phyloP scores from a whole-genome alignment of 352 stramenopile species.

The Phytophthora crassamura region DNA sequence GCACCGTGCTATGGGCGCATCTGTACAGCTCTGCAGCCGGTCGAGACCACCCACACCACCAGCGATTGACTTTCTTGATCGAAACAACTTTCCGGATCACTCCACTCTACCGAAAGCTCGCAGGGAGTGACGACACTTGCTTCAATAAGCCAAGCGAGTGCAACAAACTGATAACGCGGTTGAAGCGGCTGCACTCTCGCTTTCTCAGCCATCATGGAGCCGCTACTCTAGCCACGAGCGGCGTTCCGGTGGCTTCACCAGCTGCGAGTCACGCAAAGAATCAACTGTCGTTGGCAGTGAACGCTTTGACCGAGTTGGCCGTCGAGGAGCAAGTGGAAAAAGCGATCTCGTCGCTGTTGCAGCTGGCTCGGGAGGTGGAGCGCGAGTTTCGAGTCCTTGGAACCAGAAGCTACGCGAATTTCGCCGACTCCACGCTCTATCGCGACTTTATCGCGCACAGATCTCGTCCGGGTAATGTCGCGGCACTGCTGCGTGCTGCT shows the following conservation, averaged over 20 bases:
- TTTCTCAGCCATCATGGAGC: conserved; percentile 27
- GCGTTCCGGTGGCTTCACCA: conserved; percentile 28
- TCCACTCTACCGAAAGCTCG: conserved; percentile 37
- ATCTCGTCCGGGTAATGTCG: conserved; percentile 35
- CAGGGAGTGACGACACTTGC: background rate
- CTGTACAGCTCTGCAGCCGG: conserved; percentile 52
- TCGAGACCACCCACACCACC: conserved; percentile 43
- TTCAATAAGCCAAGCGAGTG: conserved; percentile 7
- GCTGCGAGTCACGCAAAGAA: conserved; percentile 23
- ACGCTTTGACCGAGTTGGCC: conserved; percentile 14
- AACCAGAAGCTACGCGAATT: conserved; percentile 55
- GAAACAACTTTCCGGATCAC: conserved; percentile 60
- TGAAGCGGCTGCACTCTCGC: conserved; percentile 19
- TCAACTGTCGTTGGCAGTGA: conserved; percentile 22
- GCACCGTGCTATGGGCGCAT: conserved; percentile 76
- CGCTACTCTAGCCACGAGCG: conserved; percentile 8
- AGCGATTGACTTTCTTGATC: conserved; percentile 68
- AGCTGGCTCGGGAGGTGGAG: conserved; percentile 41
- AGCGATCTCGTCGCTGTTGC: conserved; percentile 30
- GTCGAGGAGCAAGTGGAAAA: conserved; percentile 20
- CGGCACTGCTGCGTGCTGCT: conserved; percentile 49
- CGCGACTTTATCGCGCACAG: conserved; percentile 46
- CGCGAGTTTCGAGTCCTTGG: conserved; percentile 58
- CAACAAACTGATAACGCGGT: conserved; percentile 2
- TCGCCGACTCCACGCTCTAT: conserved; percentile 54